Conservation (phyloP, 2,329 filamentous ascomycete genomes). For the Akanthomyces uredinophilus region DNA sequence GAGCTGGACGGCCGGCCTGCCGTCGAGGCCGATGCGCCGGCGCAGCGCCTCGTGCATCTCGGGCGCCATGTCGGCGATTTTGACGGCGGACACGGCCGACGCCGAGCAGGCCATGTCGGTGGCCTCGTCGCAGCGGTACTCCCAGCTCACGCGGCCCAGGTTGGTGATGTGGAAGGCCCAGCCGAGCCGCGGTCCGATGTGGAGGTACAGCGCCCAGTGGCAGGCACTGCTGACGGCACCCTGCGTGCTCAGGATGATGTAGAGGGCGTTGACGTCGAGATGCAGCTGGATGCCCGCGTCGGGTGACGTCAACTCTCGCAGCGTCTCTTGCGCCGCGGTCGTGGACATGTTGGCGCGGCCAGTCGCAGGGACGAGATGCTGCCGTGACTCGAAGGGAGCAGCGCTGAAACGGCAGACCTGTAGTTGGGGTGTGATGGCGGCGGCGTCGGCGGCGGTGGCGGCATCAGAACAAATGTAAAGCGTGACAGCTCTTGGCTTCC, state of each 20-base stretch:
- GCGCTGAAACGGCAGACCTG: neutral
- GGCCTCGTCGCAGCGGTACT: conserved; percentile 5
- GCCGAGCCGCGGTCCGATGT: neutral
- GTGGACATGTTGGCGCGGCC: conserved; percentile 1
- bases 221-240: neutral
- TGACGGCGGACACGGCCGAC: conserved; percentile 5
- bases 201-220: conserved; percentile 10
- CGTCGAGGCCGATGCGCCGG: neutral
- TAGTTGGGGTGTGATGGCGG: neutral
- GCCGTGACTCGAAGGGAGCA: neutral
- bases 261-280: conserved; percentile 10
- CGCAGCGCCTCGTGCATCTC: conserved; percentile 12
- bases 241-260: conserved; percentile 8
- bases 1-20: neutral
- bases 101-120: neutral
- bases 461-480: neutral
- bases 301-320: neutral
- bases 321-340: neutral
- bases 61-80: conserved; percentile 9
- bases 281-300: neutral
- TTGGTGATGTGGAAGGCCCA: conserved; percentile 10
- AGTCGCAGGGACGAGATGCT: neutral
- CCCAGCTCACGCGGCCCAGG: neutral
- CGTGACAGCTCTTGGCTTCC: neutral
- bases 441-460: neutral